Base-by-base conservation (phyloP, 2,329 filamentous ascomycete species). In the Fusarium staphyleae region DNA sequence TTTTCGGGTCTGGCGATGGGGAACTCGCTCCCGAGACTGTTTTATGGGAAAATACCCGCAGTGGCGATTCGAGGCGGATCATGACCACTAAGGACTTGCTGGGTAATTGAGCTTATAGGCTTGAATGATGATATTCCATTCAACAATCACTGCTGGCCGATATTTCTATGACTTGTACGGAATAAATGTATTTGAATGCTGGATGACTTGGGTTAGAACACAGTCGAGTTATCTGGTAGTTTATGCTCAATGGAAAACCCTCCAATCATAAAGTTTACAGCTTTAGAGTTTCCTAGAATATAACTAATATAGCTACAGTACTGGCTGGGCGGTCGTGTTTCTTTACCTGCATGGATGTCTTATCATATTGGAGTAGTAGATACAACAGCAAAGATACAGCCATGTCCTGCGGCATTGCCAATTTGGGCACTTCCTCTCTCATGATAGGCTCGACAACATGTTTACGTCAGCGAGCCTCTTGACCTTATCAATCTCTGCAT, bases 21-120 rank as follows among this genome's bases (percentile, higher is more conserved):
- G 19, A 30, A 14, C 24, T 41, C 24, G 33, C 39, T 29, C 33
- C 39, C n/a, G 48, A 41, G 53, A 47, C 45, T 33, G 52, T 58
- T 62, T 48, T 55, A 24, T 40, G 55, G 34, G 43, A 45, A 61
- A 52, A 55, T 59, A 61, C 54, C 39, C 40, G 37, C 37, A 26
- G 54, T 32, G 35, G 32, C 44, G 29, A 37, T 53, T 39, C 41
- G 40, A 47, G 52, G 41, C 33, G 34, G 28, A 47, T 36, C 48
- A 54, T 18, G 22, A 41, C 42, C 22, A 35, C 48, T n/a, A 30
- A 43, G 50, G 42, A 46, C 42, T 34, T 58, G 22, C 36, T 36
- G 29, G 45, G 42, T 52, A 33, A 29, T 16, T 24, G 39, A 44
- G 43, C 51, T 34, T 42, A 60, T 14, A 24, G 39, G 41, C 13